Conservation (phyloP, 1,284 basidiomycete genomes). For the Exsudoporus floridanus region DNA sequence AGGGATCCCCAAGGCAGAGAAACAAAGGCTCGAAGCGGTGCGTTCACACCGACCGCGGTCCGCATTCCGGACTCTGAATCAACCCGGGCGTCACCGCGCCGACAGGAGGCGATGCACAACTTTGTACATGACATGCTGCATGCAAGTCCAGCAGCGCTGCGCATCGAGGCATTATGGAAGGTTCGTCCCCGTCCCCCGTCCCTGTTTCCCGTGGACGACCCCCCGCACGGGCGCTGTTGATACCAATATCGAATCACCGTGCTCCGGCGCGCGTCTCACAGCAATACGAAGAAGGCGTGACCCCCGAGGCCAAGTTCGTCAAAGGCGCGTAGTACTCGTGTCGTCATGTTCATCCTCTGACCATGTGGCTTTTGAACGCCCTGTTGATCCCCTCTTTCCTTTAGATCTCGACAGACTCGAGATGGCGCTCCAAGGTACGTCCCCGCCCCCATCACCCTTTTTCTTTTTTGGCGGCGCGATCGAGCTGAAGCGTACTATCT, state of each 20-base stretch:
- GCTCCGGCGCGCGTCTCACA: constrained; percentile 30
- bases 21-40: constrained; percentile 73
- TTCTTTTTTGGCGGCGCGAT: no score
- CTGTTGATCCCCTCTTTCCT: background rate
- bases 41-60: background rate
- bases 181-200: constrained; percentile 41
- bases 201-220: background rate
- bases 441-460: background rate
- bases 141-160: constrained; percentile 71
- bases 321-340: constrained; percentile 60
- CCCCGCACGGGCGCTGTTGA: background rate
- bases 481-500: background rate
- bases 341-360: background rate
- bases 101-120: constrained; percentile 85
- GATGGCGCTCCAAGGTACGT: constrained; percentile 78
- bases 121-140: constrained; percentile 91
- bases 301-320: constrained; percentile 85
- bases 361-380: background rate
- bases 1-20: constrained; percentile 80
- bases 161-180: constrained; percentile 80
- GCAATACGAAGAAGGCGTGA: constrained; percentile 89
- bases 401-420: constrained; percentile 91
- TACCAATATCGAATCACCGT: background rate
- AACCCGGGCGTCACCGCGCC: no score
- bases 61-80: background rate